These are phyloP conservation scores for Coprinopsis marcescibilis DNA, from an alignment of 768 basidiomycete genomes.

Conservation along the genomic window DNA sequence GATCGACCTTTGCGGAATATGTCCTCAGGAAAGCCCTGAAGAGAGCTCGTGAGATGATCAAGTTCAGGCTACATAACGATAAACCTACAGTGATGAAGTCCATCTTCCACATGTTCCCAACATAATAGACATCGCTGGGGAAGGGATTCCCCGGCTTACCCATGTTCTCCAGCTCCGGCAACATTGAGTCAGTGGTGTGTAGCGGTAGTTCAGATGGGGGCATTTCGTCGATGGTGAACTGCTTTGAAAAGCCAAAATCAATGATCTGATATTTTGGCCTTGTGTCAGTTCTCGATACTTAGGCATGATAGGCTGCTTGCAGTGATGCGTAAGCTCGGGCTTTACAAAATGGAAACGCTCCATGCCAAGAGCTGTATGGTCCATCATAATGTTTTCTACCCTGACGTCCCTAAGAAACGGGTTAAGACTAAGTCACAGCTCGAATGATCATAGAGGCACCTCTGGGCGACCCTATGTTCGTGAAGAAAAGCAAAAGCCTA, in stretches of 20 bases:
- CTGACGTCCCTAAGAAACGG: conserved; percentile 4
- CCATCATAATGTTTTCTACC: conserved; percentile 12
- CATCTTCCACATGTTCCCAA: conserved; percentile 1
- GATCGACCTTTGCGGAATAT: neutral
- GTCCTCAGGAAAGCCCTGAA: neutral
- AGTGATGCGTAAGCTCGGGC: neutral
- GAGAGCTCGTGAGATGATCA: neutral
- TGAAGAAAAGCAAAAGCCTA: conserved; percentile 28
- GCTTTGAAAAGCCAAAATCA: conserved; percentile 12
- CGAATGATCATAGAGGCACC: too few relatives aligned
- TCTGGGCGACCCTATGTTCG: conserved; percentile 26
- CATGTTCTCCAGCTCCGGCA: neutral
- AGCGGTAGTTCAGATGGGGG: neutral
- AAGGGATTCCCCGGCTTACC: conserved; percentile 2
- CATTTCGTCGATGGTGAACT: conserved; percentile 5
- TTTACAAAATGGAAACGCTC: conserved; percentile 7
- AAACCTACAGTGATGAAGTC: neutral
- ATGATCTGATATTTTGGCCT: conserved; percentile 13
- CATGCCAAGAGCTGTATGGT: neutral
- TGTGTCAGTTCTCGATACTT: conserved; percentile 9
- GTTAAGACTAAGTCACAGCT: too few relatives aligned
- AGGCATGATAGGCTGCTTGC: too few relatives aligned
- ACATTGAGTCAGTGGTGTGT: neutral
- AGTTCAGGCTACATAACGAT: too few relatives aligned
- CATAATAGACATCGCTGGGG: conserved; percentile 6